These are phyloP conservation scores for Leccinum boreale DNA, from an alignment of 768 basidiomycete genomes.

Conservation along the genomic window DNA sequence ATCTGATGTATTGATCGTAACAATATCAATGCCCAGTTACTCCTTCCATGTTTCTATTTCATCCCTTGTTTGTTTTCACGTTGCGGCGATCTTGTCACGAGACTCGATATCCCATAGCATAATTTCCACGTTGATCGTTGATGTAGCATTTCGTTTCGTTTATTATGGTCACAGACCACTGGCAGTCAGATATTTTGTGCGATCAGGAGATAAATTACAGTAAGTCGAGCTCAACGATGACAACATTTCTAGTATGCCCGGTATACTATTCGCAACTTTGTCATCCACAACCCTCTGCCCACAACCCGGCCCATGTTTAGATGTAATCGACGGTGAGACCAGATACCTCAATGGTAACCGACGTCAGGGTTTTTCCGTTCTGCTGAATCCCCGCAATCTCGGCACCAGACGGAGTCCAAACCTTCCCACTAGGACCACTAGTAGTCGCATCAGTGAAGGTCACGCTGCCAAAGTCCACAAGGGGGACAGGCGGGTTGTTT, in stretches of 20 bases:
- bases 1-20: slow-evolving; percentile 7
- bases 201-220: too few species aligned
- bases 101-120: not conserved
- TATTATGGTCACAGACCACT: not conserved
- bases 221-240: not conserved
- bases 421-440: not conserved
- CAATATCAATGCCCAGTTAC: not conserved
- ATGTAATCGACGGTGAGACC: slow-evolving; percentile 7
- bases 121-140: not conserved
- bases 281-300: not conserved
- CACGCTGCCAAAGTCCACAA: slow-evolving; percentile 22
- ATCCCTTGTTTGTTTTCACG: slow-evolving; percentile 3
- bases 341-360: not conserved
- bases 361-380: slow-evolving; percentile 6
- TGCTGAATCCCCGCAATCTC: slow-evolving; percentile 13
- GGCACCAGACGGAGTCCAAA: slow-evolving; percentile 12
- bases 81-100: not conserved
- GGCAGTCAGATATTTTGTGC: not conserved
- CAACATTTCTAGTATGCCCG: not conserved
- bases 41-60: not conserved
- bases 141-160: not conserved
- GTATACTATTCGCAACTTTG: not conserved
- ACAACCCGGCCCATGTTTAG: not conserved
- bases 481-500: not conserved
- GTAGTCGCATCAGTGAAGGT: slow-evolving; percentile 13